Percentiles rank a stretch among this genome's conserved stretches.
Evolutionary conservation across 1,139 yeast genomes (phyloP).

Genomic region (Ogataea hybrid): DNA sequence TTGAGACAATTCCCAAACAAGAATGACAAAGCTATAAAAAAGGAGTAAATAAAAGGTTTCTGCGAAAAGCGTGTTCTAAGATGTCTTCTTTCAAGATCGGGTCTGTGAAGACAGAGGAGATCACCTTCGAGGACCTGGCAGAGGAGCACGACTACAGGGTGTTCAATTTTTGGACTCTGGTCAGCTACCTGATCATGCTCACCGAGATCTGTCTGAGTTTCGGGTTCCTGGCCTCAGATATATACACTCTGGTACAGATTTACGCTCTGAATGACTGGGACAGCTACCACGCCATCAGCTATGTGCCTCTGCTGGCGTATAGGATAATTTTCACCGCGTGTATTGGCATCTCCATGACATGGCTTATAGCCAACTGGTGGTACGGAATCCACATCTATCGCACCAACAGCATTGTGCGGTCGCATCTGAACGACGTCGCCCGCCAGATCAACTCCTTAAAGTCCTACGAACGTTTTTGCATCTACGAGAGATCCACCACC

Average conservation of each 20-base stretch:
- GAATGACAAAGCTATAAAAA: constrained; percentile 3
- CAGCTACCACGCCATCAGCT: constrained; percentile 46
- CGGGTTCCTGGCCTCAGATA: constrained; percentile 66
- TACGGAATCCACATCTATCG: constrained; percentile 59
- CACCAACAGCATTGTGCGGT: constrained; percentile 65
- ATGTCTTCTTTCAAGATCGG: constrained; percentile 8
- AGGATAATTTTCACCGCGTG: constrained; percentile 86
- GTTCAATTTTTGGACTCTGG: constrained; percentile 48
- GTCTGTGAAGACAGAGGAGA: constrained; percentile 21
- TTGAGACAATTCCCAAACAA: constrained; percentile 9
- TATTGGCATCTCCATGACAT: constrained; percentile 67
- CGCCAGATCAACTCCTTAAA: constrained; percentile 54
- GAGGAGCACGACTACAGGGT: constrained; percentile 53
- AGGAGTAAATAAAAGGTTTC: constrained; percentile 2
- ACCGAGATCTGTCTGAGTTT: constrained; percentile 50
- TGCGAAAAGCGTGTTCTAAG: neutral
- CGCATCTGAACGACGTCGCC: constrained; percentile 68
- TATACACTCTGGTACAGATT: constrained; percentile 75
- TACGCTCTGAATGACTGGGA: constrained; percentile 80
- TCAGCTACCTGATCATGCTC: constrained; percentile 54
- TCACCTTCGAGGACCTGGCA: constrained; percentile 33
- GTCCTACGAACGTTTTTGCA: constrained; percentile 66
- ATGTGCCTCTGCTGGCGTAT: constrained; percentile 59
- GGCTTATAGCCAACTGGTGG: constrained; percentile 56
- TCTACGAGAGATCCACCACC: constrained; percentile 65